Conservation (phyloP, 805 yeast species). For the Lipomyces mesembrius region DNA sequence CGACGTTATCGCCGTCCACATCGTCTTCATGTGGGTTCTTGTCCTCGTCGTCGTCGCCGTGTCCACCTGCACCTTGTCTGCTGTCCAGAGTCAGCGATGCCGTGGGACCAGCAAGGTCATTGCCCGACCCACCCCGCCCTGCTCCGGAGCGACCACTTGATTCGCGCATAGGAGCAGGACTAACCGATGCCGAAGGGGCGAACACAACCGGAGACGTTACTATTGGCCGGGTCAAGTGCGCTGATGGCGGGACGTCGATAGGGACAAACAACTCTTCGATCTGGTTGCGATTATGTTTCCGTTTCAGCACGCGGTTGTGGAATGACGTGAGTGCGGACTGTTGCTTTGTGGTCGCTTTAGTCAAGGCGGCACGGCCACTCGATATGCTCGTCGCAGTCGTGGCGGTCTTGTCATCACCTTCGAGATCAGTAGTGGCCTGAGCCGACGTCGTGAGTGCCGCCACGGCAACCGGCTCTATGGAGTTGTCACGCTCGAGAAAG, state of each 20-base stretch:
- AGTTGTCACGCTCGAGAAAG: constrained; percentile 2
- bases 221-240: not conserved
- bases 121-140: constrained; percentile 1
- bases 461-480: not conserved
- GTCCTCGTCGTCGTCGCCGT: constrained; percentile 13
- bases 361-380: not conserved
- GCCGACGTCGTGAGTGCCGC: not conserved
- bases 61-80: constrained; percentile 6
- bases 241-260: not conserved
- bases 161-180: not conserved
- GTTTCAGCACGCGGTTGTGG: constrained; percentile 20
- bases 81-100: not conserved
- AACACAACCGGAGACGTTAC: not conserved
- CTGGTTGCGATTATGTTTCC: constrained; percentile 20
- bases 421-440: not conserved
- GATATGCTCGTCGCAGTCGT: not conserved
- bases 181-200: not conserved
- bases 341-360: not conserved
- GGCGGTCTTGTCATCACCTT: constrained; percentile 2
- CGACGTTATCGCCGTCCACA: constrained; percentile 36
- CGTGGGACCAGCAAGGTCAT: not conserved
- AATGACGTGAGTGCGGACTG: constrained; percentile 19
- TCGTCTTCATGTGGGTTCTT: constrained; percentile 2
- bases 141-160: constrained; percentile 1
- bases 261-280: constrained; percentile 26